Evolutionary conservation across 2,329 filamentous ascomycete genomes (phyloP).

Genomic region (Stemphylium beticola): DNA sequence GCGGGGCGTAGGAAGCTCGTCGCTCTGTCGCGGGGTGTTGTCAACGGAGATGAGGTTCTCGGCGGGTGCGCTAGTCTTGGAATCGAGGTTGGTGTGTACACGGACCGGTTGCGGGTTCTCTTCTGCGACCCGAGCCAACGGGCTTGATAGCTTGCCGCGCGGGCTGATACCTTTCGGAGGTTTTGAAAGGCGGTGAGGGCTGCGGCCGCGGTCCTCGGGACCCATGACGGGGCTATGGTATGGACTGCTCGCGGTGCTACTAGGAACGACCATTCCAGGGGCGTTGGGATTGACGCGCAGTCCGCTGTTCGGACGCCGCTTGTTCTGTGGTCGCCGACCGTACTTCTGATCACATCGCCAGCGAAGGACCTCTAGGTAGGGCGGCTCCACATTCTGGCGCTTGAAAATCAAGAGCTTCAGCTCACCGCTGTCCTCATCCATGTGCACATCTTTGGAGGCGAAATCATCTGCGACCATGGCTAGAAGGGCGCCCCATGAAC

Average conservation of each 20-base stretch:
- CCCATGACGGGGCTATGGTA: conserved; percentile 71
- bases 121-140: conserved; percentile 76
- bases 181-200: conserved; percentile 69
- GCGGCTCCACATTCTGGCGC: conserved; percentile 82
- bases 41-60: conserved; percentile 54
- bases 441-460: conserved; percentile 86
- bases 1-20: conserved; percentile 38
- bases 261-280: conserved; percentile 51
- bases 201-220: conserved; percentile 67
- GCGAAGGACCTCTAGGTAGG: conserved; percentile 91
- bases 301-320: conserved; percentile 54
- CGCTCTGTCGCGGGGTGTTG: conserved; percentile 51
- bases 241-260: conserved; percentile 59
- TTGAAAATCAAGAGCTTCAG: conserved; percentile 88
- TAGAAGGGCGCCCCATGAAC: conserved; percentile 88
- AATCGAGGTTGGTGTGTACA: conserved; percentile 44
- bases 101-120: conserved; percentile 58
- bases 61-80: conserved; percentile 29
- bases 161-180: conserved; percentile 68
- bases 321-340: conserved; percentile 63
- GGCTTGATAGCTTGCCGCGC: conserved; percentile 71
- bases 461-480: conserved; percentile 90
- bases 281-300: conserved; percentile 61
- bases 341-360: conserved; percentile 97
- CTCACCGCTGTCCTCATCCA: conserved; percentile 91